Percentiles rank a stretch among this genome's conserved stretches.
Evolutionary conservation across 345 rosid genomes (phyloP).

Genomic region (Firmiana major): DNA sequence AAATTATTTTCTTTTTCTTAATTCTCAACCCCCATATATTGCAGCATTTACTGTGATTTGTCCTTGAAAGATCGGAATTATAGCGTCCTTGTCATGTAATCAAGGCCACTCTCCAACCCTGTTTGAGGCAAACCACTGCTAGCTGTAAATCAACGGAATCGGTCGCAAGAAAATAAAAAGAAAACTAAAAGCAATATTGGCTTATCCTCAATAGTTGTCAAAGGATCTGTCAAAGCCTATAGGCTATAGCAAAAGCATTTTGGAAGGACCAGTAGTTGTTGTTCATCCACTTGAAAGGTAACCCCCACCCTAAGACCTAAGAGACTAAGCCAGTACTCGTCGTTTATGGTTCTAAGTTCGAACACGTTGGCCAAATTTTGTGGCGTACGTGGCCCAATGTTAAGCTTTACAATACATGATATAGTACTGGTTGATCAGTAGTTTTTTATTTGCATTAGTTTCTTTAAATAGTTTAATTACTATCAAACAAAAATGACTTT

Average conservation of each 20-base stretch:
- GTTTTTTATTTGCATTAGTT: neutral
- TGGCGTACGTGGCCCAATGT: neutral
- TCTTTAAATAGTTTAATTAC: neutral
- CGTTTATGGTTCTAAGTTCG: neutral
- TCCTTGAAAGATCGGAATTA: conserved; percentile 11
- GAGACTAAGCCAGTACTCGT: neutral
- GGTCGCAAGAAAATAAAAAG: neutral
- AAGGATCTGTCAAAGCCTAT: neutral
- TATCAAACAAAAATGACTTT: neutral
- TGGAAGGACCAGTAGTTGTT: neutral
- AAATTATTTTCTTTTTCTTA: no score
- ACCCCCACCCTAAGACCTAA: neutral
- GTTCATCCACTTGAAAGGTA: neutral
- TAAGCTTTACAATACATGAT: neutral
- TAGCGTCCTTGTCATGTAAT: neutral
- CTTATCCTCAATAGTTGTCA: neutral
- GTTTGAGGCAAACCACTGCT: neutral
- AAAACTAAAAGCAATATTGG: neutral
- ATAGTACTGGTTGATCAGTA: neutral
- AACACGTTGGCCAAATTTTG: conserved; percentile 5
- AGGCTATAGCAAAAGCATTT: neutral
- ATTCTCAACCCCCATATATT: neutral
- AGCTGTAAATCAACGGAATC: neutral
- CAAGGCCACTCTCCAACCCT: neutral
- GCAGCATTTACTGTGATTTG: conserved; percentile 3